Base-by-base conservation (phyloP, 768 basidiomycete genomes). In the Candolleomyces eurysporus region DNA sequence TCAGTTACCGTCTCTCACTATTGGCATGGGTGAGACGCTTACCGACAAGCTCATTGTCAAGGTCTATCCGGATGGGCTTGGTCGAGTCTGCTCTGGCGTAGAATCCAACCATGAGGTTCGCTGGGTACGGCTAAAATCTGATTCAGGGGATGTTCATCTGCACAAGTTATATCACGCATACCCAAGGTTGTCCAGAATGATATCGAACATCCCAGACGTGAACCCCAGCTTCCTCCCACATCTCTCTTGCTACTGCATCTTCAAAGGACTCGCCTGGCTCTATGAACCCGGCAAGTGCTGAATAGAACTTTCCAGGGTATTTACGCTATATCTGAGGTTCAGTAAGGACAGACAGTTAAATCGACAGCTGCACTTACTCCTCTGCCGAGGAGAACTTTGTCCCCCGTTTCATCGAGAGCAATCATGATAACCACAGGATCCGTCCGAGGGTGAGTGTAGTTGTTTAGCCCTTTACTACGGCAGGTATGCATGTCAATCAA, bases 41-140 rank as follows among this genome's bases (percentile, higher is more conserved):
- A 91, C 94, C 93, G 68, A 88, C 88, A n/a, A 99, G 84, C 76
- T 99, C 96, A 66, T 96, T 96, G 70, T 98, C 96, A 2, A 99
- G 82, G 71, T 98, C 95, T 8, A 80, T 77, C 16, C 94, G 85
- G 61, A 98, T 89, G 6, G 85, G 83, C 68, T 94, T 80, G 4
- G 83, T 78, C 1, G 88, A 78, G 76, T 88, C 91, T 9, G 84
- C 95, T 48, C 84, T 82, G 2, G 89, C 93, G 68, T 90, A 94
- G 71, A 91, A 94, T 14, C 95, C 95, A 9, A 94, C 82, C 95
- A 97, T 96, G 45, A 95, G 77, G 71, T 86, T 94, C 14, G 93
- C 84, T 8, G 95, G 95, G 76, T 86, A 96, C 2, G 96, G 96
- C 95, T 96, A 56, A 4, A 42, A 39, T 40, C 10, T 22, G 32